Evolutionary conservation across 805 yeast species (phyloP).

Genomic region (Saccharomycopsis babjevae): DNA sequence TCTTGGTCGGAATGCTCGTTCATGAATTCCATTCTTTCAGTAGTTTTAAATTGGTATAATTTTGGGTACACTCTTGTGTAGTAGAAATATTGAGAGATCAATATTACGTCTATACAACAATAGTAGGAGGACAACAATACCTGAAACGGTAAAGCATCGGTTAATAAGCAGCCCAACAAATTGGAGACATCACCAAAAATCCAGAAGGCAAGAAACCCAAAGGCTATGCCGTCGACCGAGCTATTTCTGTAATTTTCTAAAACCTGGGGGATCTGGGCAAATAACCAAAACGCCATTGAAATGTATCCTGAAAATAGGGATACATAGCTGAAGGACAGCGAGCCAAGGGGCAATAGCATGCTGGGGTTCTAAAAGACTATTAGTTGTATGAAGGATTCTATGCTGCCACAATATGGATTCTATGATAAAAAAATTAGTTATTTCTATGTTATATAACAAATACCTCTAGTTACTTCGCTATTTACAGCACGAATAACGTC

Average conservation of each 20-base stretch:
- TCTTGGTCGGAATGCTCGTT: conserved; percentile 11
- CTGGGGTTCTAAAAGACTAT: too few species aligned
- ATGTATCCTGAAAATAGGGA: conserved; percentile 24
- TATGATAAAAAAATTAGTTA: too few species aligned
- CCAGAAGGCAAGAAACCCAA: conserved; percentile 28
- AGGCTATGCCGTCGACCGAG: conserved; percentile 28
- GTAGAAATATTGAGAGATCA: conserved; percentile 62
- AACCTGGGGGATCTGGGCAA: conserved; percentile 32
- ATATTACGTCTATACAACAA: conserved; percentile 56
- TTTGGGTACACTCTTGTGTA: conserved; percentile 40
- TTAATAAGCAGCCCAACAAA: conserved; percentile 61
- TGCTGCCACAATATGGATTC: too few species aligned
- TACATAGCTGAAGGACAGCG: background rate
- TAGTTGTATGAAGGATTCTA: too few species aligned
- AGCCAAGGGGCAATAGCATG: background rate
- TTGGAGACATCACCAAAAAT: conserved; percentile 30
- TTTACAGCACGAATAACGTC: too few species aligned
- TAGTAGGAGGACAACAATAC: conserved; percentile 63
- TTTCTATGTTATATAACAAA: too few species aligned
- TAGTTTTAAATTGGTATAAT: conserved; percentile 4
- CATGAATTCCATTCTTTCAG: conserved; percentile 11
- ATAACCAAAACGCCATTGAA: conserved; percentile 28
- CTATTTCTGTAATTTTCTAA: conserved; percentile 26
- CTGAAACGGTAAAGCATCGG: conserved; percentile 74
- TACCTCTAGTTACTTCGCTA: too few species aligned